Evolutionary conservation across 2,329 filamentous ascomycete genomes (phyloP).

Genomic region (Phaeosphaeriaceae sp.): DNA sequence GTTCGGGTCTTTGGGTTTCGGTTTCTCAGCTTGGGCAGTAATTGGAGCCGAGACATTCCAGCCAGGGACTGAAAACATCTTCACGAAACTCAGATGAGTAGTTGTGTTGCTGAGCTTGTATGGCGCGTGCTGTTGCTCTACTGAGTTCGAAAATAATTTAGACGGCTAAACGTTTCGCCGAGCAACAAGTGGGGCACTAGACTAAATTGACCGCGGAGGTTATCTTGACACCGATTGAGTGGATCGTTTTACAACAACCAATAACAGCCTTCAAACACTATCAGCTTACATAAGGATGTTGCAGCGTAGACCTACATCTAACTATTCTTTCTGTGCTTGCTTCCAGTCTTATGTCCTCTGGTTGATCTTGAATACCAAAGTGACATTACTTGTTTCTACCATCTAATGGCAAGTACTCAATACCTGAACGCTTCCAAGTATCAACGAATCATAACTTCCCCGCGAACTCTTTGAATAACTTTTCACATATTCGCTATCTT

Average conservation of each 20-base stretch:
- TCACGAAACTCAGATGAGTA: background rate
- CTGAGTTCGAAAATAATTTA: constrained; percentile 25
- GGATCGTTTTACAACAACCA: background rate
- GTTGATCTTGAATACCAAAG: too few species aligned
- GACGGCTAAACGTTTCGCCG: constrained; percentile 25
- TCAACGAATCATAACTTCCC: too few species aligned
- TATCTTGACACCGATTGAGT: constrained; percentile 11
- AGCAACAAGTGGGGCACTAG: constrained; percentile 21
- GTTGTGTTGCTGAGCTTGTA: background rate
- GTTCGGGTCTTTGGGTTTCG: constrained; percentile 41
- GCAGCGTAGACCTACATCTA: too few species aligned
- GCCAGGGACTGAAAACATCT: constrained; percentile 91
- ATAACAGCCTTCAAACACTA: too few species aligned
- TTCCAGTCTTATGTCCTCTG: too few species aligned
- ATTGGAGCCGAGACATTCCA: constrained; percentile 83
- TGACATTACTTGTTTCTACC: too few species aligned
- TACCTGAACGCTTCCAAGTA: too few species aligned
- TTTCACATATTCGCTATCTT: too few species aligned
- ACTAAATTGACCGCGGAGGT: constrained; percentile 18
- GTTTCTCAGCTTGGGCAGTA: constrained; percentile 68
- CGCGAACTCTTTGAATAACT: too few species aligned
- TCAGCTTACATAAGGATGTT: too few species aligned
- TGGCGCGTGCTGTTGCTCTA: background rate
- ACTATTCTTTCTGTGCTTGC: too few species aligned
- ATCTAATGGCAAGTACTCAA: too few species aligned